A percentile compares a stretch with the other conserved stretches of the same genome.
Evolutionary conservation across 1,139 yeast species (phyloP).

Genomic region (Saccharomyces hybrid): DNA sequence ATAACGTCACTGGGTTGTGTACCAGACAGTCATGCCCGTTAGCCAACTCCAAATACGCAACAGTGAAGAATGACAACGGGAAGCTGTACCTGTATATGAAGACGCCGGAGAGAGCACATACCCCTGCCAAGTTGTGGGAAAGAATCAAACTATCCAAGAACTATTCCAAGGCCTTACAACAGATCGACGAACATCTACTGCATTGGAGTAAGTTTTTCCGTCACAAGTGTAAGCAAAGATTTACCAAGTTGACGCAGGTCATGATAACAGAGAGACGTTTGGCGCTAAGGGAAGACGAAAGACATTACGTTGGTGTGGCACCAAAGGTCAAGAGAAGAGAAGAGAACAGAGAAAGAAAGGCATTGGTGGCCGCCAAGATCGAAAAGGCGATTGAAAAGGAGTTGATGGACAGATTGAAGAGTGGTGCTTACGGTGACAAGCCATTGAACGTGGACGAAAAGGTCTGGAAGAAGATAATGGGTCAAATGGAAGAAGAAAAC

Average conservation of each 20-base stretch:
- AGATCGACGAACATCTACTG: constrained; percentile 74
- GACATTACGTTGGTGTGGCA: constrained; percentile 85
- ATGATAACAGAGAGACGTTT: constrained; percentile 93
- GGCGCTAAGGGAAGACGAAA: constrained; percentile 84
- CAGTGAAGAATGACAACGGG: constrained; percentile 85
- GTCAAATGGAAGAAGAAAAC: constrained; percentile 58
- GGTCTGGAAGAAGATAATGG: constrained; percentile 90
- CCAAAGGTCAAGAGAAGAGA: constrained; percentile 94
- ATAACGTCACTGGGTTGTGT: constrained; percentile 86
- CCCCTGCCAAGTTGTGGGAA: constrained; percentile 92
- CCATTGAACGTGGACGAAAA: constrained; percentile 94
- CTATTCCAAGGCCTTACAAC: constrained; percentile 77
- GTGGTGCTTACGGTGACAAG: constrained; percentile 97
- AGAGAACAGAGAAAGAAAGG: constrained; percentile 89
- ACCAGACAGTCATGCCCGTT: constrained; percentile 90
- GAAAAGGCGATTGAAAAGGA: constrained; percentile 96
- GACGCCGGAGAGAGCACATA: constrained; percentile 94
- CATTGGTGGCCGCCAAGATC: constrained; percentile 90
- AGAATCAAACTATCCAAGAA: constrained; percentile 82
- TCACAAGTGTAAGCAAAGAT: constrained; percentile 91
- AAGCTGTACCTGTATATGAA: constrained; percentile 86
- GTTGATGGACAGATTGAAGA: constrained; percentile 83
- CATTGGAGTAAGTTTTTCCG: constrained; percentile 91
- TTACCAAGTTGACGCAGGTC: constrained; percentile 89
- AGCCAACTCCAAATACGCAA: constrained; percentile 93